Base-by-base conservation (phyloP, 2,329 filamentous ascomycete species). In the Fusarium foetens region DNA sequence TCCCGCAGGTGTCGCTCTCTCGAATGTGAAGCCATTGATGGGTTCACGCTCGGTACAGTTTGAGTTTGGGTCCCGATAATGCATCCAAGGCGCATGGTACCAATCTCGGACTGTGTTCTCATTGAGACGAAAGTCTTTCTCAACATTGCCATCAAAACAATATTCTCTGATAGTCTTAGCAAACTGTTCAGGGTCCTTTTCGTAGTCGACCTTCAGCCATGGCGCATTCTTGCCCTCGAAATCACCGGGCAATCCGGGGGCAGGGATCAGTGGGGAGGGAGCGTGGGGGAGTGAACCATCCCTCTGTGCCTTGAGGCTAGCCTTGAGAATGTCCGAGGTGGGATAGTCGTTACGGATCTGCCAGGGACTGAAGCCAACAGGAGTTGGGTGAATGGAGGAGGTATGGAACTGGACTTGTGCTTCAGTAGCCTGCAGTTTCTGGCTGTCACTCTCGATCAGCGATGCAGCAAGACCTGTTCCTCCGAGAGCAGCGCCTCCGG, bases 1-100 rank as follows among this genome's bases (percentile, higher is more conserved):
- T 4, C 3, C 1, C 8, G 21, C 6, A 4, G 49, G 58, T 17
- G 58, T 57, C 23, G 52, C 49, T 29, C 58, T 36, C 39, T 61
- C 58, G 8, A 57, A 57, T 0, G 49, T 61, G 9, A 61, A 61
- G 6, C 58, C 58, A 29, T 45, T 55, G 7, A 61, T 54, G 8
- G 49, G 58, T 1, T 61, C 58, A 10, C 49, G 49, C 11, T 61
- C 49, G 2, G 39, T 61, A 9, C 49, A 35, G 2, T 0, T 25
- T 0, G 38, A 35, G 3, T 57, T 31, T 3, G 58, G 38, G 13
- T 31, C 58, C 6, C 58, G 49, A 27, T 61, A 61, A 19, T 61
- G 49, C 58, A 61, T 61, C 58, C 58, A 57, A 3, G 49, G 58
- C 6, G 58, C 49, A 10, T 61, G 49, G 9, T 61, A 61, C 58